These are phyloP conservation scores for Stephanodiscus minutulus DNA, from an alignment of 108 stramenopile species.

Conservation along the genomic window DNA sequence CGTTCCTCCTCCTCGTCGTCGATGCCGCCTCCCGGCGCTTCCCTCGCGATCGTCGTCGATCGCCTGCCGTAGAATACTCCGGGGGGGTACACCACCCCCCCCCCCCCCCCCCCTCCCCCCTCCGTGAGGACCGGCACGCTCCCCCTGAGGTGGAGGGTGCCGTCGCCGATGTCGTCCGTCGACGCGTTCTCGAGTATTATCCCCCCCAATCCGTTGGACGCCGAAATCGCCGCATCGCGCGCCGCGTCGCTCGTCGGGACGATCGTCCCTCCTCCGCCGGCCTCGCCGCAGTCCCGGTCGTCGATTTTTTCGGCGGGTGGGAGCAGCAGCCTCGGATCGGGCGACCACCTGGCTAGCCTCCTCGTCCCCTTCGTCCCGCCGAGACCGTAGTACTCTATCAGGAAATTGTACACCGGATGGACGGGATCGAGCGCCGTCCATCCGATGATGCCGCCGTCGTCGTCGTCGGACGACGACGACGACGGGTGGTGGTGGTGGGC, in stretches of 20 bases:
- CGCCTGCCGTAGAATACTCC: conserved; percentile 48
- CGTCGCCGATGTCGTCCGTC: conserved; percentile 56
- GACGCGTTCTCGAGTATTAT: conserved; percentile 74
- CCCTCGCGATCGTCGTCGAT: background rate
- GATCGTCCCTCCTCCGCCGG: too few relatives aligned
- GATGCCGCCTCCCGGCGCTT: conserved; percentile 1
- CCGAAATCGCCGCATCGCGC: conserved; percentile 3
- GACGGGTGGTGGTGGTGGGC: too few relatives aligned
- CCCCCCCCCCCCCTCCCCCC: conserved; percentile 13
- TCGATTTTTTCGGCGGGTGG: too few relatives aligned
- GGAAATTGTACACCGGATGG: conserved; percentile 85
- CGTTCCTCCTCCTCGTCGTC: background rate
- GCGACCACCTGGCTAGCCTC: conserved; percentile 69
- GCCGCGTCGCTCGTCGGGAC: conserved; percentile 1
- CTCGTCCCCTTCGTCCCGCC: conserved; percentile 69
- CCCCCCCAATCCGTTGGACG: conserved; percentile 28
- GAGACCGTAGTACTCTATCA: conserved; percentile 86
- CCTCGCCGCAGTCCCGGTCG: too few relatives aligned
- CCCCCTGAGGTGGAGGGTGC: conserved; percentile 57
- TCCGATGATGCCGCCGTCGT: background rate
- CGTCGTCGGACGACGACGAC: background rate
- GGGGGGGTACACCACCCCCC: conserved; percentile 70
- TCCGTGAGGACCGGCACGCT: conserved; percentile 18
- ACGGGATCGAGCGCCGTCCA: conserved; percentile 66
- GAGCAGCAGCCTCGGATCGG: conserved; percentile 44